A percentile compares a stretch with the other conserved stretches of the same genome.
Conservation (phyloP, 192 early-diverging fungal genomes). For the Entomortierella lignicola region DNA sequence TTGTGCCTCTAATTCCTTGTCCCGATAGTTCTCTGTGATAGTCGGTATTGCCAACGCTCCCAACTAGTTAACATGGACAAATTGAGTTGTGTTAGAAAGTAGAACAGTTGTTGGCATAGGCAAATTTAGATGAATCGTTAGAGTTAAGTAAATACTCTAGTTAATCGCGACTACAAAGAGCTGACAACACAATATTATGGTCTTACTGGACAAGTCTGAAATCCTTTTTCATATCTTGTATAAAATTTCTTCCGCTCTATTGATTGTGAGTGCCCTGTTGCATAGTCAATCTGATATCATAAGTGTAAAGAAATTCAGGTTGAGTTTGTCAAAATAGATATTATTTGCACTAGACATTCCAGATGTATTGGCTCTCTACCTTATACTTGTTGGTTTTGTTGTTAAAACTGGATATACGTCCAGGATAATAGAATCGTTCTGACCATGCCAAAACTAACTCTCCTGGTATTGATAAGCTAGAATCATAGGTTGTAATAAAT, state of each 20-base stretch:
- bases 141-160: too few species aligned
- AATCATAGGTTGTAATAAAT: neutral
- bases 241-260: constrained; percentile 44
- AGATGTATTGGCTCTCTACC: constrained; percentile 16
- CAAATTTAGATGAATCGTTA: too few species aligned
- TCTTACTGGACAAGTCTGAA: constrained; percentile 41
- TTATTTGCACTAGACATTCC: too few species aligned
- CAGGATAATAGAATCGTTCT: constrained; percentile 36
- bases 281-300: constrained; percentile 28
- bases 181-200: too few species aligned
- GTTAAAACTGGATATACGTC: constrained; percentile 26
- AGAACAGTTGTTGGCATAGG: neutral
- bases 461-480: constrained; percentile 40
- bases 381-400: constrained; percentile 49
- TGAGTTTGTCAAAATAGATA: too few species aligned
- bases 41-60: constrained; percentile 25
- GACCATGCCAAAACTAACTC: constrained; percentile 27
- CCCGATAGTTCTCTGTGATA: constrained; percentile 6
- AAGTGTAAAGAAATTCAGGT: too few species aligned
- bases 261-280: constrained; percentile 22
- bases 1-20: constrained; percentile 22
- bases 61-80: constrained; percentile 6
- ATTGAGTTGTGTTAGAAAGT: neutral
- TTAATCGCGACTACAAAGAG: too few species aligned
- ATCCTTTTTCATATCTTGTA: constrained; percentile 41